phyloP scores from a whole-genome alignment of 2,329 filamentous ascomycete species.

The Penicillium sp. region DNA sequence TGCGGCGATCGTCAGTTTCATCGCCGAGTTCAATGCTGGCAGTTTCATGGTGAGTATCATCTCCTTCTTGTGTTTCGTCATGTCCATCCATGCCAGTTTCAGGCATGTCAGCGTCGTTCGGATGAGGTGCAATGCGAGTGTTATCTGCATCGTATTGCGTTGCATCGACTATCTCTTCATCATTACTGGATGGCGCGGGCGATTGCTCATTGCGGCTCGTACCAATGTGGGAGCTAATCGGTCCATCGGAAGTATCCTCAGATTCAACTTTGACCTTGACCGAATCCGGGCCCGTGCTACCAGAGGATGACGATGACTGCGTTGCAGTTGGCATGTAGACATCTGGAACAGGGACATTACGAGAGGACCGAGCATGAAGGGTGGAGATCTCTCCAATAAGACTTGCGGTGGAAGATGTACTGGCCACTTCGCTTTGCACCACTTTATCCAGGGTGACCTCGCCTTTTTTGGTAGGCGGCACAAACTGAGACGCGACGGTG shows the following conservation, averaged over 20 bases:
- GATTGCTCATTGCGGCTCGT: background rate
- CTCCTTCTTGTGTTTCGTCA: conserved; percentile 13
- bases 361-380: conserved; percentile 25
- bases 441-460: background rate
- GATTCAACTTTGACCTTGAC: background rate
- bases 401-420: conserved; percentile 28
- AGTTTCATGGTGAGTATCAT: conserved; percentile 29
- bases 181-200: background rate
- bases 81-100: conserved; percentile 4
- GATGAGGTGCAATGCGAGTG: background rate
- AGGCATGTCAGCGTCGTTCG: background rate
- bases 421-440: background rate
- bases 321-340: background rate
- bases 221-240: background rate
- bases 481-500: conserved; percentile 27
- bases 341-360: conserved; percentile 2
- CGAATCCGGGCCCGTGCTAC: background rate
- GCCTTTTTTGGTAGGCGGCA: conserved; percentile 1
- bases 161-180: background rate
- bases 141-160: background rate
- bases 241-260: background rate
- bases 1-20: conserved; percentile 12
- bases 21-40: conserved; percentile 41
- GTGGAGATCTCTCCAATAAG: conserved; percentile 25
- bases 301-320: background rate